These are phyloP conservation scores for Trametes sanguinea DNA, from an alignment of 768 basidiomycete genomes.

Conservation along the genomic window DNA sequence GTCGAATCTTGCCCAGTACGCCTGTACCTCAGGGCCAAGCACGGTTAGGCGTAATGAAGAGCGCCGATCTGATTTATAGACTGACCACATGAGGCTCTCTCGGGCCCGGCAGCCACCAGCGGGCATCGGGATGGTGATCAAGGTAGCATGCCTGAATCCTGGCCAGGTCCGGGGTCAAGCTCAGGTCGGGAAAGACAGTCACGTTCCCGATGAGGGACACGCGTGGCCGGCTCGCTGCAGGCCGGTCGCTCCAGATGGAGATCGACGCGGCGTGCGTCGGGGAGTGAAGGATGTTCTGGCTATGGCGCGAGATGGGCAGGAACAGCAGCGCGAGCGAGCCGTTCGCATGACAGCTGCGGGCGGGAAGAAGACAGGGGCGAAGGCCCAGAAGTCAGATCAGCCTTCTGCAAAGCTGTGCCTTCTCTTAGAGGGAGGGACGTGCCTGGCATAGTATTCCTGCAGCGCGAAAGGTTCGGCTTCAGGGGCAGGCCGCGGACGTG, in stretches of 20 bases:
- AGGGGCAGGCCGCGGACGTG: constrained; percentile 10
- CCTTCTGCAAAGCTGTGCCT: constrained; percentile 12
- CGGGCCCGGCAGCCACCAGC: constrained; percentile 51
- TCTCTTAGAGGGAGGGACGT: constrained; percentile 13
- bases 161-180: constrained; percentile 34
- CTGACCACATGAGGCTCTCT: constrained; percentile 47
- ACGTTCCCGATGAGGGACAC: constrained; percentile 53
- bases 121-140: constrained; percentile 51
- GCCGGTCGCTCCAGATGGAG: constrained; percentile 41
- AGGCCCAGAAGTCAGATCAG: constrained; percentile 7
- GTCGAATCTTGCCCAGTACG: constrained; percentile 59
- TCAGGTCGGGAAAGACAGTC: constrained; percentile 42
- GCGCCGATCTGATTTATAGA: constrained; percentile 14
- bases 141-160: constrained; percentile 46
- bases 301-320: constrained; percentile 56
- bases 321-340: constrained; percentile 56
- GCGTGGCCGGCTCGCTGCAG: constrained; percentile 47
- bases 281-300: constrained; percentile 48
- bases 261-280: constrained; percentile 46
- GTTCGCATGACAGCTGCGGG: constrained; percentile 47
- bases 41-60: constrained; percentile 14
- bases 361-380: neutral
- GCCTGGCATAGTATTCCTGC: constrained; percentile 57
- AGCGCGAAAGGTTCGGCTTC: constrained; percentile 50
- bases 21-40: constrained; percentile 31